phyloP scores from a whole-genome alignment of 2,329 filamentous ascomycete genomes.

The Fusarium coffeatum region DNA sequence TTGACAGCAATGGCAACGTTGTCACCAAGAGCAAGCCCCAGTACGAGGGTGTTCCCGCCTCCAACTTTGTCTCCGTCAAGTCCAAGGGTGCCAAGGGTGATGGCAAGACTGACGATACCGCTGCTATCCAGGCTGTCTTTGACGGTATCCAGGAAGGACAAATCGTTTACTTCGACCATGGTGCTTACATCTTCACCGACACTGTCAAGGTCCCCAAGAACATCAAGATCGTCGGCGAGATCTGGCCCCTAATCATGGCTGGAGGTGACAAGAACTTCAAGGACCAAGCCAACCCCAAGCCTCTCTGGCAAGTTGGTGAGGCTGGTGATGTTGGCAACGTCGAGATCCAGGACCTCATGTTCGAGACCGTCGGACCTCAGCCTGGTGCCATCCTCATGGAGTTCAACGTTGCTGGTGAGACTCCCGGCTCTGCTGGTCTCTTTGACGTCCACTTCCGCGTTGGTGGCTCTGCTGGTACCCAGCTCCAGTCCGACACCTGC shows the following conservation, averaged over 20 bases:
- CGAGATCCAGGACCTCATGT: slow-evolving; percentile 88
- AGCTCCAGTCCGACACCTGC: slow-evolving; percentile 83
- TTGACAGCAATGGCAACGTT: slow-evolving; percentile 73
- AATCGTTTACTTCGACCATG: slow-evolving; percentile 80
- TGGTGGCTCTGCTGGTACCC: slow-evolving; percentile 85
- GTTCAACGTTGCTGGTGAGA: slow-evolving; percentile 82
- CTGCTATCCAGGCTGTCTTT: slow-evolving; percentile 82
- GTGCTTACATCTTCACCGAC: slow-evolving; percentile 75
- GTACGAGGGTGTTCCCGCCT: slow-evolving; percentile 76
- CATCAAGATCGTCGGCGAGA: slow-evolving; percentile 89
- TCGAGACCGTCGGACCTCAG: slow-evolving; percentile 84
- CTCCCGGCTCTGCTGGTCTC: slow-evolving; percentile 78
- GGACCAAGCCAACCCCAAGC: slow-evolving; percentile 78
- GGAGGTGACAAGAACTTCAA: slow-evolving; percentile 76
- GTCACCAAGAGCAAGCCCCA: slow-evolving; percentile 91
- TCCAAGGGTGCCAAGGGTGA: slow-evolving; percentile 86
- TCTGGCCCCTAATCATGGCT: slow-evolving; percentile 91
- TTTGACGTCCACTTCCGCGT: slow-evolving; percentile 98
- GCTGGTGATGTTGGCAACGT: slow-evolving; percentile 81
- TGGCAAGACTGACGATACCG: slow-evolving; percentile 87
- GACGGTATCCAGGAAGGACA: slow-evolving; percentile 72
- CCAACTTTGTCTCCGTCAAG: slow-evolving; percentile 85
- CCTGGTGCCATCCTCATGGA: slow-evolving; percentile 91
- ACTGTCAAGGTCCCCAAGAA: slow-evolving; percentile 81
- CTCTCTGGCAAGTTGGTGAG: slow-evolving; percentile 88